phyloP scores from a whole-genome alignment of 441 rosid species.

The Mallotus japonicus region DNA sequence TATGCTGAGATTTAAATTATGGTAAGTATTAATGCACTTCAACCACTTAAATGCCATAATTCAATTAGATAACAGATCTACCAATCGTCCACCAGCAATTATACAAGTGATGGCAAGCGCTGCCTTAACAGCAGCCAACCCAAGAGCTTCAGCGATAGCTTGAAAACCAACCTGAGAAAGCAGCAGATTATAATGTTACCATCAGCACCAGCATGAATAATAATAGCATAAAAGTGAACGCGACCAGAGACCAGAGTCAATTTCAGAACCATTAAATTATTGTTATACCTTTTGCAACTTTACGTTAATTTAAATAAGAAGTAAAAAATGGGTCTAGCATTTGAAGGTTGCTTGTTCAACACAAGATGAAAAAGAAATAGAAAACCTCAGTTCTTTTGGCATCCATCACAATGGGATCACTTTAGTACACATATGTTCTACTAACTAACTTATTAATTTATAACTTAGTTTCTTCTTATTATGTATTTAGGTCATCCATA shows the following conservation, averaged over 20 bases:
- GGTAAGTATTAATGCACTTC: slow-evolving; percentile 12
- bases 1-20: background rate
- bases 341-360: no score
- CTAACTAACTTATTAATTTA: no score
- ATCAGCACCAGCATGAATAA: slow-evolving; percentile 19
- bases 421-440: background rate
- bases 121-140: slow-evolving; percentile 96
- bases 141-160: slow-evolving; percentile 99
- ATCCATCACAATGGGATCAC: background rate
- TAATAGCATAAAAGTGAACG: background rate
- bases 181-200: slow-evolving; percentile 24
- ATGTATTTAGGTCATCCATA: background rate
- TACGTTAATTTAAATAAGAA: no score
- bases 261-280: no score
- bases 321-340: no score
- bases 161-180: slow-evolving; percentile 81
- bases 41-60: slow-evolving; percentile 20
- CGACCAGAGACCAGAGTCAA: no score
- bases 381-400: background rate
- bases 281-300: no score
- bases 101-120: slow-evolving; percentile 91
- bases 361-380: background rate
- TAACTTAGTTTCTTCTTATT: background rate
- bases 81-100: slow-evolving; percentile 98
- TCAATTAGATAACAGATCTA: slow-evolving; percentile 37